phyloP scores from a whole-genome alignment of 257 asterid species.

The Penstemon newberryi region DNA sequence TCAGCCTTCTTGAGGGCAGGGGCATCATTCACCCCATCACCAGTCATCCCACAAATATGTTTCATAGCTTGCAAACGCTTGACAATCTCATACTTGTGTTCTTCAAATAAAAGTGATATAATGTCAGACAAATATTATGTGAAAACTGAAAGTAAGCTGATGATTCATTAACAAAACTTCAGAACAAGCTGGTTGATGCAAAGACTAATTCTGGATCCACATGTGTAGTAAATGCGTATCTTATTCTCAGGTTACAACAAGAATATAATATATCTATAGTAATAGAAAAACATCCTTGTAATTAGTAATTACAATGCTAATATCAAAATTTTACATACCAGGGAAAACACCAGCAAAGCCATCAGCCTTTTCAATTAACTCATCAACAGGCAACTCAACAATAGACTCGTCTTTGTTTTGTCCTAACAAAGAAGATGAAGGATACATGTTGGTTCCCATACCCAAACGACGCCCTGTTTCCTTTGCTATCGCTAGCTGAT shows the following conservation, averaged over 20 bases:
- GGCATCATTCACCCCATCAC: constrained; percentile 37
- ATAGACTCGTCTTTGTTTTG: constrained; percentile 34
- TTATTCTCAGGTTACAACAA: not conserved
- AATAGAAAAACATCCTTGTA: not conserved
- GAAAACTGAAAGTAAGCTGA: not conserved
- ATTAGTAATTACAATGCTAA: not conserved
- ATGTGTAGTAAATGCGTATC: too few species aligned
- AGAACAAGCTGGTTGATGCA: not conserved
- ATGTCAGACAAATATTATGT: not conserved
- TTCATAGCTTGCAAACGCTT: constrained; percentile 34
- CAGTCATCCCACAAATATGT: constrained; percentile 38
- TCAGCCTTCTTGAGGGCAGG: constrained; percentile 39
- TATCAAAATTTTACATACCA: constrained; percentile 19
- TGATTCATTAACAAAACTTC: not conserved
- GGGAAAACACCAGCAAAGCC: constrained; percentile 40
- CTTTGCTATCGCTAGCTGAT: constrained; percentile 35
- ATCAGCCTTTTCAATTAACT: constrained; percentile 36
- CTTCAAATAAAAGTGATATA: constrained; percentile 7
- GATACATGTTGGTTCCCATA: constrained; percentile 40
- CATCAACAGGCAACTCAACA: constrained; percentile 30
- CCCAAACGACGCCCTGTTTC: constrained; percentile 37
- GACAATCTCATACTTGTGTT: constrained; percentile 36
- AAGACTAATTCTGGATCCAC: not conserved
- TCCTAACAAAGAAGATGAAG: constrained; percentile 34
- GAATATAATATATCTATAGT: not conserved